Base-by-base conservation (phyloP, 2,329 filamentous ascomycete genomes). In the Alternaria sp. region DNA sequence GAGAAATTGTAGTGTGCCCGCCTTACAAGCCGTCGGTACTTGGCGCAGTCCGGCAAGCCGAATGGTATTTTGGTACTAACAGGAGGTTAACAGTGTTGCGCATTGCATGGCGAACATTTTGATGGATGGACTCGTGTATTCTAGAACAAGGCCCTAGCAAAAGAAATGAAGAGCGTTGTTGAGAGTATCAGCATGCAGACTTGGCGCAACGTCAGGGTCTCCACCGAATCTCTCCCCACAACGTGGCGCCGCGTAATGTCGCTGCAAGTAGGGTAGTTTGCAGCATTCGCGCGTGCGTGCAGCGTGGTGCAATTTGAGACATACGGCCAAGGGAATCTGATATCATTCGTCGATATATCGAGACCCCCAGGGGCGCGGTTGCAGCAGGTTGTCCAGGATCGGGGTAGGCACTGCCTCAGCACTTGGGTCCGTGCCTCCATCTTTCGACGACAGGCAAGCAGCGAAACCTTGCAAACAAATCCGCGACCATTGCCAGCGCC, bases 201-300 rank as follows among this genome's bases (percentile, higher is more conserved):
- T 65, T 65, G 63, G 63, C 63, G 50, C 63, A 59, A 59, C 51
- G 55, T 59, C 59, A 57, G 52, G 40, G 44, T 56, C 51, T 55
- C 49, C 63, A 57, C 61, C 56, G 36, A 30, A 17, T 47, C 52
- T 47, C 50, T 43, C 47, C 52, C 21, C 45, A 43, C 43, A 63
- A 19, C 46, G 56, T 51, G 52, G 63, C 60, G 63, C 63, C 60
- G 63, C 56, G 46, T 59, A 62, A 57, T 59, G 61, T 47, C 56
- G 32, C 30, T 54, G 50, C 55, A 50, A 36, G 44, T 19, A 11
- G 55, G 12, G 47, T 26, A 62, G 43, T 30, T n/a, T 46, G 23
- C 47, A 45, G 60, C 25, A 36, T 40, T 47, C 44, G 43, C 30
- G 56, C 55, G 50, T 44, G 43, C 17, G 47, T 19, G n/a, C 17